phyloP scores from a whole-genome alignment of 192 early-diverging fungal genomes.

The Diversispora eburnea region DNA sequence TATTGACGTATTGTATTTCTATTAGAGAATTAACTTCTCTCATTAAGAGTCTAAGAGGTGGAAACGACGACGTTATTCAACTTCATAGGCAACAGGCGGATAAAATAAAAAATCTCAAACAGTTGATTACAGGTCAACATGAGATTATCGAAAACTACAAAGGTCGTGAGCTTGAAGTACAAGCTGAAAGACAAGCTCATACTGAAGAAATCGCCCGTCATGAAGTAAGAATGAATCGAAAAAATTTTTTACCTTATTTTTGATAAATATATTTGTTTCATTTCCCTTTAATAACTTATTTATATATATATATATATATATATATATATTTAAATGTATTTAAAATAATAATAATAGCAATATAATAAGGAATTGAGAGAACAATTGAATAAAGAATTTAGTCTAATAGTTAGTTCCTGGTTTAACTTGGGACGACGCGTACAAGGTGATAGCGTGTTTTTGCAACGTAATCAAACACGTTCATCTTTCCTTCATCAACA shows the following conservation, averaged over 20 bases:
- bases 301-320: background rate
- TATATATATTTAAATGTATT: constrained; percentile 29
- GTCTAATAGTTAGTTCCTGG: constrained; percentile 81
- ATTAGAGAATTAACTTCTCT: constrained; percentile 29
- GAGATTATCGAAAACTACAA: constrained; percentile 41
- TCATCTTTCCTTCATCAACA: constrained; percentile 40
- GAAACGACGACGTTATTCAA: constrained; percentile 35
- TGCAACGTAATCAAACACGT: constrained; percentile 33
- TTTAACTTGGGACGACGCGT: constrained; percentile 51
- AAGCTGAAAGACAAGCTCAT: constrained; percentile 12
- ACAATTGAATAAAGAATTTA: constrained; percentile 73
- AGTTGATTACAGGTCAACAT: constrained; percentile 36
- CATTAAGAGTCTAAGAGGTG: constrained; percentile 36
- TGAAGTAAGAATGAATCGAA: background rate
- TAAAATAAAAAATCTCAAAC: constrained; percentile 36
- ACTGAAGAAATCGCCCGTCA: background rate
- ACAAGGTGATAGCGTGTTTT: constrained; percentile 49
- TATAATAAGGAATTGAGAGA: constrained; percentile 69
- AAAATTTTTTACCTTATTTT: no score
- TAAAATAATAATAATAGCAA: constrained; percentile 46
- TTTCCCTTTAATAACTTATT: background rate
- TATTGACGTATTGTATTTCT: constrained; percentile 29
- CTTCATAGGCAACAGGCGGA: constrained; percentile 30
- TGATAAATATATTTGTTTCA: background rate
- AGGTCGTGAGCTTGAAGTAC: constrained; percentile 23